phyloP scores from a whole-genome alignment of 23 red algal species.

The Porphyridium purpureum region DNA sequence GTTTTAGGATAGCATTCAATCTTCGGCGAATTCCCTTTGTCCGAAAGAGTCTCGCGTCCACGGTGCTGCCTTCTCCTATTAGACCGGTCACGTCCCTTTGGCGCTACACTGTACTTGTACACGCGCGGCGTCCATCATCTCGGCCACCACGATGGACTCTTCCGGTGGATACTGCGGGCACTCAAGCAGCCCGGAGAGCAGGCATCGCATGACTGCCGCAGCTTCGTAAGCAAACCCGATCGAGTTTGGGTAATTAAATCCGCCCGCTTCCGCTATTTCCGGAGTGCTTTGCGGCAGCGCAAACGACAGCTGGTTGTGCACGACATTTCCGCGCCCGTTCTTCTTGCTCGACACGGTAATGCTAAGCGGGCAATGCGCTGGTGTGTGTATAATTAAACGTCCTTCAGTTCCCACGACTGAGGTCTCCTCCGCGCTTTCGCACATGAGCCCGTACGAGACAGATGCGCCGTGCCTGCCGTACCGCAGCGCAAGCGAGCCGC shows the following conservation, averaged over 20 bases:
- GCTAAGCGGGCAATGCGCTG: not conserved
- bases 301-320: not conserved
- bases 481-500: not conserved
- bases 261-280: not conserved
- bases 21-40: too few species aligned
- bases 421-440: not conserved
- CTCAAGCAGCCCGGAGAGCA: not conserved
- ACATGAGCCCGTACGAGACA: not conserved
- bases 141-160: too few species aligned
- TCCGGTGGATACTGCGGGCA: not conserved
- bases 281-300: not conserved
- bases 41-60: too few species aligned
- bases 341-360: not conserved
- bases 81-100: too few species aligned
- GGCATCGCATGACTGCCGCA: not conserved
- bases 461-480: not conserved
- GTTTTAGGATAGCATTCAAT: too few species aligned
- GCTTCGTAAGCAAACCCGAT: not conserved
- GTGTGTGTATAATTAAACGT: not conserved
- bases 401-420: not conserved
- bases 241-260: not conserved
- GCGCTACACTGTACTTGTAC: too few species aligned
- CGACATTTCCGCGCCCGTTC: not conserved
- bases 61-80: too few species aligned
- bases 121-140: too few species aligned